Evolutionary conservation across 352 stramenopile genomes (phyloP), one percentile per base, ranked within the genome.

Genomic region (Phytophthora ramorum): DNA sequence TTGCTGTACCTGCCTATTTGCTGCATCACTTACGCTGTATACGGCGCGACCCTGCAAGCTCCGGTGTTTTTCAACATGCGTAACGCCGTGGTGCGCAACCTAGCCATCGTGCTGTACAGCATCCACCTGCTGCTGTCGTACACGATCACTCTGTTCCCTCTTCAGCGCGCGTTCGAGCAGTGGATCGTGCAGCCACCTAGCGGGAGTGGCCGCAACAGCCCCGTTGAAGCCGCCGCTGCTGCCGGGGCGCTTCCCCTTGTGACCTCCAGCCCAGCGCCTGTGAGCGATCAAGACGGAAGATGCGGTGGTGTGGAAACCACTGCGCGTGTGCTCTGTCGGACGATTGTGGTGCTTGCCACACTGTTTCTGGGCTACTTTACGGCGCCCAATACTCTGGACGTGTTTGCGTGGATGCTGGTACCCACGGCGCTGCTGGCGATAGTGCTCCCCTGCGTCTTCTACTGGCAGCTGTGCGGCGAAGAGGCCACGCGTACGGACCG

Each of bases 1-100:
- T 17, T 88, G 24, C 45, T 93, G 20, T 93, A 93, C 61, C 61
- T 92, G 22, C 85, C 85, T 7, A 84, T 93, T 63, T 93, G 85
- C 71, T 81, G 76, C 53, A 69, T 93, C 46, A 91, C 83, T 20
- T 93, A 87, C 61, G 83, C 85, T 1, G 85, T 92, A 8, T 93
- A 93, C 54, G 85, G 85, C 2, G 74, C 76, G n/a, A 90, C 81
- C 26, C 75, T 93, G 1, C 71, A 92, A 63, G 83, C 85, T 26
- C 85, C 85, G 0, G 79, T 93, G 20, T 91, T 93, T 62, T 93
- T 93, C 66, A 93, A 93, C 57, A 90, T 93, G 83, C 81, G 85
- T 47, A 93, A 92, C 63, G 58, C 69, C 7, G 66, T 90, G 51
- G 83, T 93, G 57, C 83, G 83, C 30, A 85, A 90, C 58, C 40